phyloP scores from a whole-genome alignment of 192 early-diverging fungal genomes.

The Coemansia sp. region DNA sequence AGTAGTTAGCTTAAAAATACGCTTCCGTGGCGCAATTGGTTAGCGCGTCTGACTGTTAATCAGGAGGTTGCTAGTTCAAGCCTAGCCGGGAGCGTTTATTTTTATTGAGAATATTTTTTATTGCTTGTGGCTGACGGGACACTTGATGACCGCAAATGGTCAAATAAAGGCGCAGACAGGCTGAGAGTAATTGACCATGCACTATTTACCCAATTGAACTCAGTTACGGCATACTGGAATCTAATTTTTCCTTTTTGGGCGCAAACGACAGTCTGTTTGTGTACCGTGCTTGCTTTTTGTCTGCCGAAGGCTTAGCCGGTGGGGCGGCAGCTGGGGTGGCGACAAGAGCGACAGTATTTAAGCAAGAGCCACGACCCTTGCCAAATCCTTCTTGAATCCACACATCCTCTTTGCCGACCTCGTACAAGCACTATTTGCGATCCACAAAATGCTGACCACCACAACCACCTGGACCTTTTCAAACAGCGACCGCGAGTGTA shows the following conservation, averaged over 20 bases:
- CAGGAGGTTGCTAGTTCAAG: constrained; percentile 38
- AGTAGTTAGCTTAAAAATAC: neutral
- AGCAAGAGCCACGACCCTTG: neutral
- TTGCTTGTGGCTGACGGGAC: constrained; percentile 6
- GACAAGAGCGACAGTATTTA: neutral
- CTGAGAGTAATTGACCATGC: neutral
- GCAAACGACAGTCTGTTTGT: neutral
- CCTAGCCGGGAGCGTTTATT: constrained; percentile 13
- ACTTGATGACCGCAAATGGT: constrained; percentile 18
- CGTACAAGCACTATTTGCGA: neutral
- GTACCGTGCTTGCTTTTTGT: neutral
- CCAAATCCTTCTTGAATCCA: neutral
- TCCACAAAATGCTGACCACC: neutral
- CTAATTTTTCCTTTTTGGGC: neutral
- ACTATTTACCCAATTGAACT: neutral
- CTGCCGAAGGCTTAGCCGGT: constrained; percentile 5
- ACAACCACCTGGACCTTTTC: neutral
- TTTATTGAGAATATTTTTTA: neutral
- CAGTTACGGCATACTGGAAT: neutral
- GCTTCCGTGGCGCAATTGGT: constrained; percentile 42
- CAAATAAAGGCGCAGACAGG: constrained; percentile 10
- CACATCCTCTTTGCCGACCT: neutral
- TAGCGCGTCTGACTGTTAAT: constrained; percentile 52
- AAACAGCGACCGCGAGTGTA: constrained; percentile 29
- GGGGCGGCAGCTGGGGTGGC: neutral